Conservation (phyloP, 495 filamentous ascomycete genomes). For the Xeromyces bisporus region DNA sequence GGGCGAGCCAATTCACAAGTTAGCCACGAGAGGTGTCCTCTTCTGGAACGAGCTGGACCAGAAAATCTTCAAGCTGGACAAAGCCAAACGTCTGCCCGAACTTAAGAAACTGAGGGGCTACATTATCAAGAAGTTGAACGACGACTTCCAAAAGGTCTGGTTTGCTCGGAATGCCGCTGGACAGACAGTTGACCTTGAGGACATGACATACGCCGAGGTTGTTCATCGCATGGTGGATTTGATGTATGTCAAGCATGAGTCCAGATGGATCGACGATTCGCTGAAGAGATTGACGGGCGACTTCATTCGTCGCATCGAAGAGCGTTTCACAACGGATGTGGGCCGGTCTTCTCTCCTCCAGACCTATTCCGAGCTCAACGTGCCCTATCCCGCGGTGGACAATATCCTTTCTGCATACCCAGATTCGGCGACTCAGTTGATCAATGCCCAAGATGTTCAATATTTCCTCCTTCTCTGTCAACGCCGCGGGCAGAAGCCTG, state of each 20-base stretch:
- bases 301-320: constrained; percentile 90
- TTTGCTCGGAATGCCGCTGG: constrained; percentile 71
- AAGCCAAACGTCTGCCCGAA: constrained; percentile 81
- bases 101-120: constrained; percentile 83
- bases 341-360: constrained; percentile 64
- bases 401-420: constrained; percentile 69
- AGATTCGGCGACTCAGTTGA: constrained; percentile 72
- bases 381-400: constrained; percentile 61
- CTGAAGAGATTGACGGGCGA: constrained; percentile 70
- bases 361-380: constrained; percentile 71
- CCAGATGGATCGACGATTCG: constrained; percentile 83
- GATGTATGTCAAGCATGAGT: constrained; percentile 88
- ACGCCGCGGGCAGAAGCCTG: constrained; percentile 84
- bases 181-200: constrained; percentile 80
- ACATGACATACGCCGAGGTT: constrained; percentile 95
- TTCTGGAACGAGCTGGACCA: constrained; percentile 98
- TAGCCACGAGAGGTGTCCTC: constrained; percentile 81
- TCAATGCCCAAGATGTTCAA: constrained; percentile 94
- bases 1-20: constrained; percentile 97
- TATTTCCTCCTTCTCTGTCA: constrained; percentile 91
- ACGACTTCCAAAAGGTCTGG: constrained; percentile 98
- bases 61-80: constrained; percentile 92
- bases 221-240: constrained; percentile 87
- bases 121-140: constrained; percentile 95
- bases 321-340: constrained; percentile 57